Percentiles rank a stretch among this genome's conserved stretches.
These are phyloP conservation scores for Melampsora americana DNA, from an alignment of 1,284 basidiomycete genomes.

Conservation along the genomic window DNA sequence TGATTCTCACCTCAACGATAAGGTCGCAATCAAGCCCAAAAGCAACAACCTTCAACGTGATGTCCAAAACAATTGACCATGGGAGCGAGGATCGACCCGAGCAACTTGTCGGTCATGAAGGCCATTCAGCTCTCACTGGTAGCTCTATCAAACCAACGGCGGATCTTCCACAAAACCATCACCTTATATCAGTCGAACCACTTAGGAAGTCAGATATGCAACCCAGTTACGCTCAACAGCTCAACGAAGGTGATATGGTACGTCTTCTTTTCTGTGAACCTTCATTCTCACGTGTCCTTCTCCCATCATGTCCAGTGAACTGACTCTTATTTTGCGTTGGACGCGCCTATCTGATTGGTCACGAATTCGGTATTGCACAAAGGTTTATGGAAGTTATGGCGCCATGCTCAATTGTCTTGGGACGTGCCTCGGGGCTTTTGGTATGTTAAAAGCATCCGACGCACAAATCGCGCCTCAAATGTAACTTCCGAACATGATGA, in stretches of 20 bases:
- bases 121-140: too few species aligned
- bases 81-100: too few species aligned
- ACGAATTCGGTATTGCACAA: background rate
- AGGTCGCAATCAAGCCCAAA: too few species aligned
- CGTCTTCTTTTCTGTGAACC: background rate
- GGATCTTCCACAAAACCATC: background rate
- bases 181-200: constrained; percentile 67
- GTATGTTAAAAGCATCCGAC: background rate
- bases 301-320: background rate
- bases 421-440: constrained; percentile 50
- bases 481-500: background rate
- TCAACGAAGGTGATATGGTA: constrained; percentile 1
- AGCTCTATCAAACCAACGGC: too few species aligned
- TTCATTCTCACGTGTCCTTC: background rate
- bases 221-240: constrained; percentile 48
- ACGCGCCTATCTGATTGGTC: background rate
- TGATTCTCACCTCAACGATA: too few species aligned
- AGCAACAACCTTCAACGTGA: too few species aligned
- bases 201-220: constrained; percentile 80
- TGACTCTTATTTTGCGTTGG: background rate
- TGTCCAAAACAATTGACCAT: too few species aligned
- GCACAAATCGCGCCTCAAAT: constrained; percentile 57
- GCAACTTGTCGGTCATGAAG: too few species aligned
- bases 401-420: constrained; percentile 66
- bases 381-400: constrained; percentile 67